Evolutionary conservation across 1,139 yeast species (phyloP).

Genomic region (Debaryomyces nepalensis): DNA sequence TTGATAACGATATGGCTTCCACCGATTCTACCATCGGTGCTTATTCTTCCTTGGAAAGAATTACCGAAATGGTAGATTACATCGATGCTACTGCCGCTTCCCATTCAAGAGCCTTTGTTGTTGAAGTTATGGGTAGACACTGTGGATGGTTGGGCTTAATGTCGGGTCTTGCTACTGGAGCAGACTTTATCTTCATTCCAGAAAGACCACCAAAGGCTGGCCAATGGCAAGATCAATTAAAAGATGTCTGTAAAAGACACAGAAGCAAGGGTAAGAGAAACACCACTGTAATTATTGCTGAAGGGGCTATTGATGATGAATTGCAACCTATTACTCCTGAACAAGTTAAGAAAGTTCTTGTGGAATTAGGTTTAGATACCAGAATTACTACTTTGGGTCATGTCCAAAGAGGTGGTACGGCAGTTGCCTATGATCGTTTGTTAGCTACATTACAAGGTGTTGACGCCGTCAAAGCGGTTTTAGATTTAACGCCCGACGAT

Average conservation of each 20-base stretch:
- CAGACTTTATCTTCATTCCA: slow-evolving; percentile 92
- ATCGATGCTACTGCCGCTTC: slow-evolving; percentile 97
- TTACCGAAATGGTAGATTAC: slow-evolving; percentile 90
- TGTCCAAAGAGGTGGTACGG: slow-evolving; percentile 98
- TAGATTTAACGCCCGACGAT: slow-evolving; percentile 84
- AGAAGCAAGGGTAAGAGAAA: slow-evolving; percentile 88
- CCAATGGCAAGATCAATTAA: slow-evolving; percentile 79
- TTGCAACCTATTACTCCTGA: slow-evolving; percentile 80
- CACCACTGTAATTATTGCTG: slow-evolving; percentile 95
- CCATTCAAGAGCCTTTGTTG: slow-evolving; percentile 95
- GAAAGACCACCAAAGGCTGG: slow-evolving; percentile 77
- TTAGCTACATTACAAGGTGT: slow-evolving; percentile 96
- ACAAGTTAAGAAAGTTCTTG: slow-evolving; percentile 79
- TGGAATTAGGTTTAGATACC: slow-evolving; percentile 85
- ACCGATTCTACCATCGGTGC: slow-evolving; percentile 98
- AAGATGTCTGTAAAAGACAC: slow-evolving; percentile 71
- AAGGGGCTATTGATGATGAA: slow-evolving; percentile 90
- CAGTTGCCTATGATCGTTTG: slow-evolving; percentile 90
- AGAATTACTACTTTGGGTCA: slow-evolving; percentile 95
- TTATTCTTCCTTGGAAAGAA: slow-evolving; percentile 88
- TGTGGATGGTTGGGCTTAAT: slow-evolving; percentile 98
- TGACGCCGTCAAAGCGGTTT: slow-evolving; percentile 92
- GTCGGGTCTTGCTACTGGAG: slow-evolving; percentile 96
- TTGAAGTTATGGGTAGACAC: slow-evolving; percentile 98
- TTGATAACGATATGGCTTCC: slow-evolving; percentile 95